These are phyloP conservation scores for Alloascoidea africana DNA, from an alignment of 805 yeast genomes.

Conservation along the genomic window DNA sequence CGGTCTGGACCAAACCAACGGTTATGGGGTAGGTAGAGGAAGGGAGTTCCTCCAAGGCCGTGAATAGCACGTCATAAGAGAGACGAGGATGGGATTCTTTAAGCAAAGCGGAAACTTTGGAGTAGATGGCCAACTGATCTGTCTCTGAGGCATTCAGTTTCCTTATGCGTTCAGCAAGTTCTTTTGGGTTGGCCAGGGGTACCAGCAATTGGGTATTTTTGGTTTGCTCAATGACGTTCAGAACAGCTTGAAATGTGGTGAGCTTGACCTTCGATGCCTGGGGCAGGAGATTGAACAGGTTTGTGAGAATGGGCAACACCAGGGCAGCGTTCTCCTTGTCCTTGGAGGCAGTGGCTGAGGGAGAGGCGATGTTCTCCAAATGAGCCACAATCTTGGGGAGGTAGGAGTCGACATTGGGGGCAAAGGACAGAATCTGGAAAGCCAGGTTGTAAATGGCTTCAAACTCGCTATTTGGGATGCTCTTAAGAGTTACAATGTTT, in stretches of 20 bases:
- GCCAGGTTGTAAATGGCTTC: slow-evolving; percentile 23
- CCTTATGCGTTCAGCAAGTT: slow-evolving; percentile 20
- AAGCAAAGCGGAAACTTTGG: slow-evolving; percentile 13
- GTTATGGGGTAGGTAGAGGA: slow-evolving; percentile 9
- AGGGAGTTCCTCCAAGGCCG: not conserved
- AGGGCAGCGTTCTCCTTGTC: slow-evolving; percentile 5
- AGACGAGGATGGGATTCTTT: slow-evolving; percentile 8
- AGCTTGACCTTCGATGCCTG: slow-evolving; percentile 14
- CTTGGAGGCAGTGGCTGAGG: slow-evolving; percentile 12
- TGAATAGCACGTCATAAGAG: not conserved
- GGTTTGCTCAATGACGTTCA: slow-evolving; percentile 18
- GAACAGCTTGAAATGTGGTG: slow-evolving; percentile 16
- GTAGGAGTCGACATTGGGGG: slow-evolving; percentile 16
- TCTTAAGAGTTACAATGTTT: slow-evolving; percentile 11
- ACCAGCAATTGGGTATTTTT: slow-evolving; percentile 17
- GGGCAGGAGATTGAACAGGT: slow-evolving; percentile 23
- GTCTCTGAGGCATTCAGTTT: slow-evolving; percentile 18
- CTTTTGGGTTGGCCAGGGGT: slow-evolving; percentile 21
- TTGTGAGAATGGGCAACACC: slow-evolving; percentile 19
- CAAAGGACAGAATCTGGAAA: slow-evolving; percentile 18
- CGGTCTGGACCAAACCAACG: slow-evolving; percentile 11
- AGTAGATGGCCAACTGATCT: slow-evolving; percentile 12
- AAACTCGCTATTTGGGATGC: slow-evolving; percentile 20
- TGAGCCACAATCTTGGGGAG: slow-evolving; percentile 15
- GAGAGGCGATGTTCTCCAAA: slow-evolving; percentile 8